These are phyloP conservation scores for Xanthoparmelia taractica DNA, from an alignment of 495 filamentous ascomycete species.

Conservation along the genomic window DNA sequence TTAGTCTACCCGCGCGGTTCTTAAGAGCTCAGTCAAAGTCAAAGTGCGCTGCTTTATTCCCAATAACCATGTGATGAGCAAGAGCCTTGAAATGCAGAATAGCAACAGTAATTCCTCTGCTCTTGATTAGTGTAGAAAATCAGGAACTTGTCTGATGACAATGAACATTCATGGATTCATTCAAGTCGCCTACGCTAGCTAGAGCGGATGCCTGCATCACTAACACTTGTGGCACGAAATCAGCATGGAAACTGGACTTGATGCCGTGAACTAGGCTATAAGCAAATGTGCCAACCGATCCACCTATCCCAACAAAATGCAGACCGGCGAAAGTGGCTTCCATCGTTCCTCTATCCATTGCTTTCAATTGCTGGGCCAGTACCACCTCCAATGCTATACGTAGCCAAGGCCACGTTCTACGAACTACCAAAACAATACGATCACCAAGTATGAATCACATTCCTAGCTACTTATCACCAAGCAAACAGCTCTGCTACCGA, in stretches of 20 bases:
- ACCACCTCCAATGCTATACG: not conserved
- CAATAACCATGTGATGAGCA: not conserved
- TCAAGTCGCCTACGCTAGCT: not conserved
- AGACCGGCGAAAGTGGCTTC: not conserved
- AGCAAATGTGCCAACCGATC: not conserved
- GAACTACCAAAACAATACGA: not conserved
- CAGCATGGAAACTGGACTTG: not conserved
- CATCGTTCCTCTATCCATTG: not conserved
- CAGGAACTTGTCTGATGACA: not conserved
- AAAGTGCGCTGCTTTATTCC: too few relatives aligned
- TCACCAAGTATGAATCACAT: not conserved
- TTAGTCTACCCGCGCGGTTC: conserved; percentile 4
- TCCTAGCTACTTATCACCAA: not conserved
- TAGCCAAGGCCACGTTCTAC: not conserved
- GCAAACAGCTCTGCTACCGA: not conserved
- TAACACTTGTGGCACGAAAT: not conserved
- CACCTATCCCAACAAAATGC: not conserved
- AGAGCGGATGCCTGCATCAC: not conserved
- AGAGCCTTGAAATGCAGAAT: not conserved
- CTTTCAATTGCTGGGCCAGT: not conserved
- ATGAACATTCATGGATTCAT: not conserved
- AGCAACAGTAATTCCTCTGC: not conserved
- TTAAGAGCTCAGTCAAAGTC: not conserved
- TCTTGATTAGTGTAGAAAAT: not conserved
- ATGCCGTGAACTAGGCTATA: not conserved